These are phyloP conservation scores for Paraphoma sp. DNA, from an alignment of 2,329 filamentous ascomycete species.

Conservation along the genomic window DNA sequence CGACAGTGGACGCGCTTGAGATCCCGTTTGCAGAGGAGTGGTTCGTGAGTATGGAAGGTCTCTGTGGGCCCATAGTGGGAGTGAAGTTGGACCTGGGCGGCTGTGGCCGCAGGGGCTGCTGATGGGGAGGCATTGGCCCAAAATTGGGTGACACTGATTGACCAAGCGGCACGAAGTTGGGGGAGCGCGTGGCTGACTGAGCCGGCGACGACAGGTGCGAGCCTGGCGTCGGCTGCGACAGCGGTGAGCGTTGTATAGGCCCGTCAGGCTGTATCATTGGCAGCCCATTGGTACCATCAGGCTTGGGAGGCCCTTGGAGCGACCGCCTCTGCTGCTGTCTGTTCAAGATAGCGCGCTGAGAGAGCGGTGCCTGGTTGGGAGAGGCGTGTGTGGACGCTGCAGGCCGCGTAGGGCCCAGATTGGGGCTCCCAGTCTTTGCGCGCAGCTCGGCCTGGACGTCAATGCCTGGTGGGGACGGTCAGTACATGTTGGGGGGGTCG, in stretches of 20 bases:
- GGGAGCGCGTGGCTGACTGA: constrained; percentile 63
- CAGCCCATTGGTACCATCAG: constrained; percentile 58
- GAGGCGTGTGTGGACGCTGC: constrained; percentile 62
- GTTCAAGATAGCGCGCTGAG: constrained; percentile 82
- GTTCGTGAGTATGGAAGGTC: constrained; percentile 46
- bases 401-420: constrained; percentile 68
- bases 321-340: constrained; percentile 77
- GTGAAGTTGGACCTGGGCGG: constrained; percentile 57
- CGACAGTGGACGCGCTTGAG: constrained; percentile 44
- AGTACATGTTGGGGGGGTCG: constrained; percentile 17
- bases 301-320: constrained; percentile 76
- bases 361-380: constrained; percentile 67
- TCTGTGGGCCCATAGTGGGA: constrained; percentile 50
- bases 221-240: constrained; percentile 80
- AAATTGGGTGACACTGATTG: constrained; percentile 67
- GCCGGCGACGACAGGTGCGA: constrained; percentile 77
- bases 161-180: constrained; percentile 64
- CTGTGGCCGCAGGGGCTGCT: constrained; percentile 54
- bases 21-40: constrained; percentile 45
- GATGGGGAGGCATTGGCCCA: constrained; percentile 57
- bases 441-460: constrained; percentile 96
- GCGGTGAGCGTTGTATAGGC: constrained; percentile 66
- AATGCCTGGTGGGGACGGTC: constrained; percentile 68
- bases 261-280: constrained; percentile 50
- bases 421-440: constrained; percentile 88